phyloP scores from a whole-genome alignment of 192 early-diverging fungal species.

The Kappamyces sp. region DNA sequence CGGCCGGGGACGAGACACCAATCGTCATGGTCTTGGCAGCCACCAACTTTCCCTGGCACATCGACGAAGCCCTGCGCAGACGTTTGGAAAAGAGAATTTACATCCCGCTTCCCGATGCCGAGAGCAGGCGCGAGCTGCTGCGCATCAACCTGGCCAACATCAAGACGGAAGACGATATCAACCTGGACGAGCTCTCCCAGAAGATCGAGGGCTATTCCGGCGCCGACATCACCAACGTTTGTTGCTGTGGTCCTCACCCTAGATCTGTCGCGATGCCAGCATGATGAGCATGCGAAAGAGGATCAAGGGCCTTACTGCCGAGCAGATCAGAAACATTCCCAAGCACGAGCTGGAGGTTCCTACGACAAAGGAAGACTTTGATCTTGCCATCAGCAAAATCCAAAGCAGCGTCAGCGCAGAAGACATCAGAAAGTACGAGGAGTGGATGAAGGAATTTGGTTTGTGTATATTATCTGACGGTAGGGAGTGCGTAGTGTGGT shows the following conservation, averaged over 20 bases:
- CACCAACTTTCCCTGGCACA: conserved; percentile 70
- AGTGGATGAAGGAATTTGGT: conserved; percentile 64
- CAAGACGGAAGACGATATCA: conserved; percentile 38
- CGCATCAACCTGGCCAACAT: conserved; percentile 47
- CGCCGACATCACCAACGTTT: conserved; percentile 59
- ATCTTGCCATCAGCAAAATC: conserved; percentile 46
- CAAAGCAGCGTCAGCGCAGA: conserved; percentile 49
- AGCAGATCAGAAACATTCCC: conserved; percentile 45
- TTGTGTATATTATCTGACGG: background rate
- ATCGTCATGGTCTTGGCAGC: conserved; percentile 63
- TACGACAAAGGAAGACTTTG: conserved; percentile 45
- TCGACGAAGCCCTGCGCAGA: conserved; percentile 57
- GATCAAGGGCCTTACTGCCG: conserved; percentile 48
- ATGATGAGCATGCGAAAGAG: conserved; percentile 57
- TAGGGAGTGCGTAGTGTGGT: too few relatives aligned
- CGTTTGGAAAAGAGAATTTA: conserved; percentile 58
- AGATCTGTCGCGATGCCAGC: conserved; percentile 52
- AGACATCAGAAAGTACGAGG: conserved; percentile 52
- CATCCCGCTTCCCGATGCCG: conserved; percentile 53
- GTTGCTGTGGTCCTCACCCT: background rate
- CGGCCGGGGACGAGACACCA: conserved; percentile 18
- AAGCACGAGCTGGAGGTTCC: conserved; percentile 58
- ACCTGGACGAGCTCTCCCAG: conserved; percentile 45
- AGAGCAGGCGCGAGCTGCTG: conserved; percentile 44
- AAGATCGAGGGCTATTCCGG: conserved; percentile 55